Conservation (phyloP, 768 basidiomycete species). For the Phaeotremella fagi region DNA sequence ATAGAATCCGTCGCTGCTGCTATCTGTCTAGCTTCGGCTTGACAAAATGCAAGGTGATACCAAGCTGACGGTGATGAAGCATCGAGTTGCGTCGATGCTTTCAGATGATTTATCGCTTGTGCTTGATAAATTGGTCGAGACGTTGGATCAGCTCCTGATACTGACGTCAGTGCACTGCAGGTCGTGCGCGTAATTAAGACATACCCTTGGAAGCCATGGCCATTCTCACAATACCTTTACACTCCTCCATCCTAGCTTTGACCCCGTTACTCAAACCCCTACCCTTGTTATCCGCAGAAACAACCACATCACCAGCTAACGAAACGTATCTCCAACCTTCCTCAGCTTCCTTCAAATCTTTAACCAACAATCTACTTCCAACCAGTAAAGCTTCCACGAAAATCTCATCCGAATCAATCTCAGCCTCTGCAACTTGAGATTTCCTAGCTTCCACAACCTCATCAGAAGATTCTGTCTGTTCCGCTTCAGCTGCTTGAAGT, state of each 20-base stretch:
- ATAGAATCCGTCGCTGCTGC: constrained; percentile 65
- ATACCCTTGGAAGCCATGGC: constrained; percentile 67
- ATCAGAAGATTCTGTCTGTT: constrained; percentile 3
- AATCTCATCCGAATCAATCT: constrained; percentile 61
- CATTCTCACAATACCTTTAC: constrained; percentile 63
- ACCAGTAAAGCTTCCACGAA: constrained; percentile 76
- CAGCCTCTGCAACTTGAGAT: constrained; percentile 28
- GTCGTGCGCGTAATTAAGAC: too few relatives aligned
- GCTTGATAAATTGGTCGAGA: constrained; percentile 60
- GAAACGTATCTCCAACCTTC: constrained; percentile 51
- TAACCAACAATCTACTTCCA: constrained; percentile 72
- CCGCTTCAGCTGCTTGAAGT: neutral
- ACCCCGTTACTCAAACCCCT: constrained; percentile 9
- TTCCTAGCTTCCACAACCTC: constrained; percentile 6
- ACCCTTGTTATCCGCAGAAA: constrained; percentile 55
- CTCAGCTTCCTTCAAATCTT: constrained; percentile 55
- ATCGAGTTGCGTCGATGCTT: constrained; percentile 37
- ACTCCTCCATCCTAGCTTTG: constrained; percentile 42
- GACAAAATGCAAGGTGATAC: constrained; percentile 77
- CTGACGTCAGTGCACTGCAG: neutral
- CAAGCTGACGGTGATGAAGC: constrained; percentile 51
- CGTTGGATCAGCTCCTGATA: constrained; percentile 61
- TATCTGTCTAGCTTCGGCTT: constrained; percentile 63
- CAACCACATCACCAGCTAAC: constrained; percentile 52
- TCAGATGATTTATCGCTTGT: constrained; percentile 55